Conservation (phyloP, 2,329 filamentous ascomycete species). For the Dendryphion nanum region DNA sequence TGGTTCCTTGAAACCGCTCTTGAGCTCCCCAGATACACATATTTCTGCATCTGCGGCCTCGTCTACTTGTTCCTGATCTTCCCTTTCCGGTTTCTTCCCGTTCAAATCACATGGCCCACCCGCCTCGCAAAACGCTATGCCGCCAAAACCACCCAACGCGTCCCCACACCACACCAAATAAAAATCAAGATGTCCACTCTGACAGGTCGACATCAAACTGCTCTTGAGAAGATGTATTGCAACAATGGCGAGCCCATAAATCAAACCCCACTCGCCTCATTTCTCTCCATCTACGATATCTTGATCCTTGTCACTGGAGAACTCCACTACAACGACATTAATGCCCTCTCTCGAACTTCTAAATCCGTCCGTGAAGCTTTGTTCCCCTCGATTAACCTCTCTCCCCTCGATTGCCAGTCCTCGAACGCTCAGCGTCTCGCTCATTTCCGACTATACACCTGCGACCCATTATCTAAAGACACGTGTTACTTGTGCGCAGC, state of each 20-base stretch:
- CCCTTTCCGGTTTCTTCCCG: conserved; percentile 11
- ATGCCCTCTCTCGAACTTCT: conserved; percentile 22
- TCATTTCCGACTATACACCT: conserved; percentile 22
- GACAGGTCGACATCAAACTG: background rate
- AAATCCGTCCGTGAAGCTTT: conserved; percentile 22
- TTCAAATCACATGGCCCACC: conserved; percentile 12
- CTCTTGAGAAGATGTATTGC: conserved; percentile 1
- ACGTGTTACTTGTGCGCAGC: conserved; percentile 22
- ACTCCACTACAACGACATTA: conserved; percentile 27
- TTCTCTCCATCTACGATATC: conserved; percentile 31
- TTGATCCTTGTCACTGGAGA: conserved; percentile 22
- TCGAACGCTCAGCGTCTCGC: conserved; percentile 9
- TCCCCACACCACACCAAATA: conserved; percentile 4
- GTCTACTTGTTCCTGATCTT: background rate
- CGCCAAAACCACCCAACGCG: conserved; percentile 14
- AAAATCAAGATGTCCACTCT: conserved; percentile 2
- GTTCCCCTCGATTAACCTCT: conserved; percentile 18
- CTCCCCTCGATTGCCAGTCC: too few relatives aligned
- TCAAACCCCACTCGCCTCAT: conserved; percentile 16
- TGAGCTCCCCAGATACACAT: background rate
- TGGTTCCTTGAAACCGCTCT: background rate
- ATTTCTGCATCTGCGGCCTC: background rate
- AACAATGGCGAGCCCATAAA: conserved; percentile 6
- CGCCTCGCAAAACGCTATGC: conserved; percentile 15
- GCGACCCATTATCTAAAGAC: conserved; percentile 6